Base-by-base conservation (phyloP, 1,139 yeast species). In the Sugiyamaella xylanicola region DNA sequence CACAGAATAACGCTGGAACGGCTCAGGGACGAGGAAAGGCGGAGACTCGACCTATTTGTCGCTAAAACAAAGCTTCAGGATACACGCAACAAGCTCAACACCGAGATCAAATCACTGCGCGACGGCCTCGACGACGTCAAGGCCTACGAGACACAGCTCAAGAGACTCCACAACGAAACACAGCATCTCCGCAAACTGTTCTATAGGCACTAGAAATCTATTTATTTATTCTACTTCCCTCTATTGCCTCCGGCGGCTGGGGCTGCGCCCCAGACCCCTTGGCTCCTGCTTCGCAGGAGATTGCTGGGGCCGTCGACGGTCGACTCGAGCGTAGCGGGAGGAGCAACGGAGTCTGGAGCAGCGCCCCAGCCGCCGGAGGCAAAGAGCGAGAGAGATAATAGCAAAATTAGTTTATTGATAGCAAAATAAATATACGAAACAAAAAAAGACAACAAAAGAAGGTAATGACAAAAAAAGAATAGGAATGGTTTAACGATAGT, bases 1-100 rank as follows among this genome's bases (percentile, higher is more conserved):
- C 73, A 71, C 50, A 61, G 58, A 27, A 54, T 71, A 16, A 68
- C 63, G 60, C 46, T 70, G 43, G 72, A 66, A 19, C 58, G 75
- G 20, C 59, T 72, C 21, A 58, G 59, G 40, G 72, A 72, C 53
- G 75, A 72, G 57, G 68, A 71, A 49, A 55, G 55, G 17, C 59
- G 68, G 27, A 58, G 74, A 13, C 50, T 63, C 43, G 63, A 61
- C 29, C 58, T 71, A 36, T 70, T 67, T 50, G 61, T 60, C 3
- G 49, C 51, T 21, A 63, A 66, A 56, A 59, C 65, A 15, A 62
- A 59, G 42, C 63, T 71, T 9, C 59, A 56, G 25, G 66, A 62
- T 15, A 54, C 59, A 37, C 61, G 65, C 54, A 58, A 62, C 4
- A 59, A 51, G 19, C 59, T 72, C 39, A 54, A 59, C 3, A 56